A percentile compares a stretch with the other conserved stretches of the same genome.
These are phyloP conservation scores for Wickerhamiella nectarea DNA, from an alignment of 805 yeast species.

Conservation along the genomic window DNA sequence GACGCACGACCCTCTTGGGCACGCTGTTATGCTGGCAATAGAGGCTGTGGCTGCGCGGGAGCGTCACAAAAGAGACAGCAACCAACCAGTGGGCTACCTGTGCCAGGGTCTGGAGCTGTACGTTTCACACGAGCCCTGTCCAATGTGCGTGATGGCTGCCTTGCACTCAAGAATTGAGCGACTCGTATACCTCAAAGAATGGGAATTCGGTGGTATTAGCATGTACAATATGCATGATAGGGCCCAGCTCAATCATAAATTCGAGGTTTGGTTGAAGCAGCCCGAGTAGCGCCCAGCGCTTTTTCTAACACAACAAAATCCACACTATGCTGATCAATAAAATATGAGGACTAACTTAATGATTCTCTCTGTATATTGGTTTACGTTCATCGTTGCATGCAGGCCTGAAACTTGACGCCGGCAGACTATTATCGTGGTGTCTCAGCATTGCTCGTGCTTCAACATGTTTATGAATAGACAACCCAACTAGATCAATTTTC, in stretches of 20 bases:
- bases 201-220: constrained; percentile 39
- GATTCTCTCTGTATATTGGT: no score
- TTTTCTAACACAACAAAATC: no score
- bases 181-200: constrained; percentile 35
- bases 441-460: no score
- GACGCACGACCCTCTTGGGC: constrained; percentile 41
- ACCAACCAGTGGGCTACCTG: constrained; percentile 34
- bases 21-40: constrained; percentile 65
- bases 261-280: constrained; percentile 49
- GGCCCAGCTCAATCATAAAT: constrained; percentile 71
- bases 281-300: no score
- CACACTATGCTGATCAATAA: no score
- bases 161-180: constrained; percentile 76
- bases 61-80: constrained; percentile 27
- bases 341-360: not conserved
- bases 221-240: constrained; percentile 63
- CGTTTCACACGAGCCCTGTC: constrained; percentile 90
- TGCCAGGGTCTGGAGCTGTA: constrained; percentile 68
- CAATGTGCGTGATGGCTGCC: constrained; percentile 93
- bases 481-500: no score
- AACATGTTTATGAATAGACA: no score
- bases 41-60: constrained; percentile 48
- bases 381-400: no score
- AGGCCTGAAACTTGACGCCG: no score
- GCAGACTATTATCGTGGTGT: no score